phyloP scores from a whole-genome alignment of 1,284 basidiomycete species.

The Cutaneotrichosporon mucoides region DNA sequence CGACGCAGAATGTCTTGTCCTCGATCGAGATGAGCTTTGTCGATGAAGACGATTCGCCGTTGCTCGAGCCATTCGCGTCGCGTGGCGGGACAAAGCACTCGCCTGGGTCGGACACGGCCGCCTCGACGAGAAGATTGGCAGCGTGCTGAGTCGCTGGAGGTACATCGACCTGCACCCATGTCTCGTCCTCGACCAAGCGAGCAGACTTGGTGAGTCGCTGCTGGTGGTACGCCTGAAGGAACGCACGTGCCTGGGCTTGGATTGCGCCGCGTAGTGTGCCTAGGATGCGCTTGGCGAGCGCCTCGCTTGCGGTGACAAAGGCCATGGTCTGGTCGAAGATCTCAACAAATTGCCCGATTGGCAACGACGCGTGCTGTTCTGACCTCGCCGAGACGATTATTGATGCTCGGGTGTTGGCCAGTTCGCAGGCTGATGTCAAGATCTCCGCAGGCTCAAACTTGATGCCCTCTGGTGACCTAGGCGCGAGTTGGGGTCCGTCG shows the following conservation, averaged over 20 bases:
- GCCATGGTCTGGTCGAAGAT: constrained; percentile 82
- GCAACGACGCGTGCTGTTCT: constrained; percentile 70
- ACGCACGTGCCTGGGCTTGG: constrained; percentile 80
- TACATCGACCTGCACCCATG: constrained; percentile 68
- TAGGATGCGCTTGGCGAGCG: constrained; percentile 81
- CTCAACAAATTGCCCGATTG: constrained; percentile 68
- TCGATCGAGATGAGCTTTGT: constrained; percentile 79
- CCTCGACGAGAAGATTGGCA: constrained; percentile 70
- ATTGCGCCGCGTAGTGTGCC: constrained; percentile 80
- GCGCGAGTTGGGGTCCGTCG: constrained; percentile 4
- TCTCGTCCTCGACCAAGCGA: constrained; percentile 63
- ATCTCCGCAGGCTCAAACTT: constrained; percentile 65
- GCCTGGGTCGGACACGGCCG: constrained; percentile 73
- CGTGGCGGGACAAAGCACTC: constrained; percentile 57
- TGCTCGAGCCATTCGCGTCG: constrained; percentile 10
- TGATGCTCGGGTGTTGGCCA: constrained; percentile 74
- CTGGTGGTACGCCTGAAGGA: constrained; percentile 81
- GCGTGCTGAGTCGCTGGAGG: constrained; percentile 61
- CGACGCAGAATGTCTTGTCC: constrained; percentile 74
- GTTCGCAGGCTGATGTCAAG: constrained; percentile 72
- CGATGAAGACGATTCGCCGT: neutral
- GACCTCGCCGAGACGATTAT: constrained; percentile 70
- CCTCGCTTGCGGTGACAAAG: constrained; percentile 83
- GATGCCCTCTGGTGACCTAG: constrained; percentile 1
- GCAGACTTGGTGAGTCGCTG: constrained; percentile 75